Percentiles rank a stretch among this genome's conserved stretches.
Evolutionary conservation across 2,329 filamentous ascomycete species (phyloP).

Genomic region (Neonectria neomacrospora): DNA sequence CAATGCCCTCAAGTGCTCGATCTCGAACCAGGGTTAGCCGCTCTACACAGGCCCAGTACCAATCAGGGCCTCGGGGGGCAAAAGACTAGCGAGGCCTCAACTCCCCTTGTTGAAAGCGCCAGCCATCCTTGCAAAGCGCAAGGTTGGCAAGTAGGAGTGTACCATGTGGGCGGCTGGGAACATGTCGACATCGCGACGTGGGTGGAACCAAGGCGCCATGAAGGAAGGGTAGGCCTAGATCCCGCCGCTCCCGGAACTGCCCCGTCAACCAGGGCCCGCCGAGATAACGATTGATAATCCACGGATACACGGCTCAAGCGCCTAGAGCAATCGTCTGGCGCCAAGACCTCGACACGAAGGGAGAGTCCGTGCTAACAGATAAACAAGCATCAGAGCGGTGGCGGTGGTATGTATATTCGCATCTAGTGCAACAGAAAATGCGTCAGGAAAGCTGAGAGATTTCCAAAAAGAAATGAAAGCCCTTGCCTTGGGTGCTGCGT

Average conservation of each 20-base stretch:
- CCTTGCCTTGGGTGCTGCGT: constrained; percentile 3
- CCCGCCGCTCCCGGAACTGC: constrained; percentile 19
- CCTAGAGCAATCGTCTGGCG: neutral
- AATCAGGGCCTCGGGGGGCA: too few relatives aligned
- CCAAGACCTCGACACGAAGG: neutral
- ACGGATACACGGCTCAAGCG: constrained; percentile 3
- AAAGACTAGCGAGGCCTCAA: neutral
- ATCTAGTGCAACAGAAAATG: constrained; percentile 17
- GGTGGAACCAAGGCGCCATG: constrained; percentile 4
- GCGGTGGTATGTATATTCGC: constrained; percentile 22
- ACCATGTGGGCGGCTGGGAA: neutral
- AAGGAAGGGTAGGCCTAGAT: constrained; percentile 18
- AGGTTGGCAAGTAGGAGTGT: neutral
- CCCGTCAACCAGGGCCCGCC: neutral
- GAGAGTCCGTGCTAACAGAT: neutral
- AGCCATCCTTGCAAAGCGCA: neutral
- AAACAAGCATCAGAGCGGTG: constrained; percentile 12
- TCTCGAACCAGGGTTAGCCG: too few relatives aligned
- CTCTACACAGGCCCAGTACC: too few relatives aligned
- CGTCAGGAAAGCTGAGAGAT: constrained; percentile 28
- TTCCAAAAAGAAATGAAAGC: neutral
- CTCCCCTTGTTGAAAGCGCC: neutral
- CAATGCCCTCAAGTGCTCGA: too few relatives aligned
- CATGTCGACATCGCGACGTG: too few relatives aligned
- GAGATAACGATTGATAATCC: constrained; percentile 16